Percentiles rank a stretch among this genome's conserved stretches.
These are phyloP conservation scores for Clonostachys rhizophaga DNA, from an alignment of 2,329 filamentous ascomycete species.

Conservation along the genomic window DNA sequence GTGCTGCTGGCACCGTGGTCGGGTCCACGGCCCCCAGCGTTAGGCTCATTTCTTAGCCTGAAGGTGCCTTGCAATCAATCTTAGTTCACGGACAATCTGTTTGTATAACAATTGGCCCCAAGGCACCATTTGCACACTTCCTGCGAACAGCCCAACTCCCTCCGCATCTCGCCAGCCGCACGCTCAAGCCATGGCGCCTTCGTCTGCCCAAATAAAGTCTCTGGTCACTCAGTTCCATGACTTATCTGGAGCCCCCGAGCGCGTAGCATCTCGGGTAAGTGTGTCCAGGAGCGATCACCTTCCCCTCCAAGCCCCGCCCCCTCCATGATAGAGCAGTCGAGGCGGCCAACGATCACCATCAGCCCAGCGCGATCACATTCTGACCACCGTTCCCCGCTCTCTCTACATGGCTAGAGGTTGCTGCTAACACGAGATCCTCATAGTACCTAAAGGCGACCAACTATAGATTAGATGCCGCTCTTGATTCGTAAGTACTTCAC, in stretches of 20 bases:
- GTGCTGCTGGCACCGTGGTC: not conserved
- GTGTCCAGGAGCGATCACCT: not conserved
- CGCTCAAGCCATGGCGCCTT: slow-evolving; percentile 24
- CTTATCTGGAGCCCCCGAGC: slow-evolving; percentile 36
- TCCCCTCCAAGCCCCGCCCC: slow-evolving; percentile 2
- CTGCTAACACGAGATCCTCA: not conserved
- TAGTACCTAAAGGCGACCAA: slow-evolving; percentile 42
- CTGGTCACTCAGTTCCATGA: slow-evolving; percentile 33
- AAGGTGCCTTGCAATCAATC: not conserved
- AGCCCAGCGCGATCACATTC: too few relatives aligned
- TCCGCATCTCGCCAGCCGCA: too few relatives aligned
- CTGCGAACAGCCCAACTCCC: too few relatives aligned
- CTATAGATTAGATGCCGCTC: slow-evolving; percentile 48
- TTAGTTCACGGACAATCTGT: too few relatives aligned
- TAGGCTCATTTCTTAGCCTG: too few relatives aligned
- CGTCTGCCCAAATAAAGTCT: slow-evolving; percentile 31
- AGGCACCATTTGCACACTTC: too few relatives aligned
- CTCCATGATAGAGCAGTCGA: not conserved
- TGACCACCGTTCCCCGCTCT: too few relatives aligned
- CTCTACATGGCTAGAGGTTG: too few relatives aligned
- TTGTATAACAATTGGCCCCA: too few relatives aligned
- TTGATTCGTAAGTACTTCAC: slow-evolving; percentile 50
- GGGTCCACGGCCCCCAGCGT: too few relatives aligned
- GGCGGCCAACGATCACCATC: too few relatives aligned
- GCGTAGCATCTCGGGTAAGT: slow-evolving; percentile 39